Conservation (phyloP, 2,329 filamentous ascomycete species). For the Ophiostoma australiae region DNA sequence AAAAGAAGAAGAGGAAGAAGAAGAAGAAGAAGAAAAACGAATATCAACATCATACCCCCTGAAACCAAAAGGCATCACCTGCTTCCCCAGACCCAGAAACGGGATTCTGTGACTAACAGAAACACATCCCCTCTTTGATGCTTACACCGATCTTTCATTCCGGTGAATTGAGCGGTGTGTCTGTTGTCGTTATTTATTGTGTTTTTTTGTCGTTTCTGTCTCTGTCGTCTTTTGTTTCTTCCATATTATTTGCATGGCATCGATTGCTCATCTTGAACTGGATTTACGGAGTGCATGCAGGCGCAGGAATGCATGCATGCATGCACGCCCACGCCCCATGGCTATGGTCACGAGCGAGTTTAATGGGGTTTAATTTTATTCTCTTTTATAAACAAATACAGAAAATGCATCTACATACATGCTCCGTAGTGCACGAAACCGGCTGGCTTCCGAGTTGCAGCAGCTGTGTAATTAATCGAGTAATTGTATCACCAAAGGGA, state of each 20-base stretch:
- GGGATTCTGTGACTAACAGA: slow-evolving; percentile 1
- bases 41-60: not conserved
- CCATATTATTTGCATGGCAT: no score
- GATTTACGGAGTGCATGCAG: not conserved
- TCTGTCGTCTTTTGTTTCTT: no score
- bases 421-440: not conserved
- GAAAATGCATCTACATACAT: not conserved
- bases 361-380: not conserved
- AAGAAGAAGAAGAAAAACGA: not conserved
- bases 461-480: not conserved
- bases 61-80: not conserved
- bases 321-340: slow-evolving; percentile 10
- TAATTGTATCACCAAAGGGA: not conserved
- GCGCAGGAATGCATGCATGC: not conserved
- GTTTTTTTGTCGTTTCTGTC: not conserved
- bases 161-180: not conserved
- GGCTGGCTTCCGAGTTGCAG: not conserved
- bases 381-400: not conserved
- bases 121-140: slow-evolving; percentile 5
- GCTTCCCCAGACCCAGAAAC: not conserved
- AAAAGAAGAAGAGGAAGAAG: no score
- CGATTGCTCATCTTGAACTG: not conserved
- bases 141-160: slow-evolving; percentile 1
- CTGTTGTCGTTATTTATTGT: not conserved
- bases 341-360: slow-evolving; percentile 10